Percentiles rank a stretch among this genome's conserved stretches.
phyloP scores from a whole-genome alignment of 2,329 filamentous ascomycete species.

The Alternaria novae-zelandiae region DNA sequence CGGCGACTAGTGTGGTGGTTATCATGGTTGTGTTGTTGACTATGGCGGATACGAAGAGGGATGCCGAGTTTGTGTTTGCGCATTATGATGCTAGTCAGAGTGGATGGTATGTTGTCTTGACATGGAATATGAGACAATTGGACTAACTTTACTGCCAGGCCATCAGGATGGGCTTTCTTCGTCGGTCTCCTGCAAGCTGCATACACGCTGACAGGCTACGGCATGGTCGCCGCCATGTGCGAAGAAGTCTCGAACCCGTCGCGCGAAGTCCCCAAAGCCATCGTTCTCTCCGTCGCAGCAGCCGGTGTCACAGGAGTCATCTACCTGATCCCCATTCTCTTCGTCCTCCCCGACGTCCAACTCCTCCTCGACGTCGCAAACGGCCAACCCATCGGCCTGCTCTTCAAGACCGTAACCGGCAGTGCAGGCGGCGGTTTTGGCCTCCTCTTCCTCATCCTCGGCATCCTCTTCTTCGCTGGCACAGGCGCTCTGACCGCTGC shows the following conservation, averaged over 20 bases:
- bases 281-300: constrained; percentile 71
- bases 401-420: constrained; percentile 79
- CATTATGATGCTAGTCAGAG: constrained; percentile 71
- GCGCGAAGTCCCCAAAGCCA: constrained; percentile 73
- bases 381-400: constrained; percentile 75
- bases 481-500: constrained; percentile 77
- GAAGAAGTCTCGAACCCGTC: constrained; percentile 74
- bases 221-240: constrained; percentile 75
- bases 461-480: constrained; percentile 78
- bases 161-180: constrained; percentile 74
- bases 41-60: constrained; percentile 65
- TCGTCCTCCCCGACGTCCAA: constrained; percentile 73
- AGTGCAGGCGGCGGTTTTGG: constrained; percentile 76
- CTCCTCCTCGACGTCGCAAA: constrained; percentile 69
- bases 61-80: constrained; percentile 69
- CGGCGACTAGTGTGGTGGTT: constrained; percentile 68
- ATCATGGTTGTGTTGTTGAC: constrained; percentile 70
- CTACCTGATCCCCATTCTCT: constrained; percentile 76
- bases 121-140: not conserved
- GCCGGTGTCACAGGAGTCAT: constrained; percentile 69
- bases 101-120: constrained; percentile 60
- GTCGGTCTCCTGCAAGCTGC: constrained; percentile 71
- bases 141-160: constrained; percentile 48
- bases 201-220: constrained; percentile 69
- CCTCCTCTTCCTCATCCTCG: constrained; percentile 75